Evolutionary conservation across 208 protist genomes (phyloP).

Genomic region (Tritrichomonas foetus): DNA sequence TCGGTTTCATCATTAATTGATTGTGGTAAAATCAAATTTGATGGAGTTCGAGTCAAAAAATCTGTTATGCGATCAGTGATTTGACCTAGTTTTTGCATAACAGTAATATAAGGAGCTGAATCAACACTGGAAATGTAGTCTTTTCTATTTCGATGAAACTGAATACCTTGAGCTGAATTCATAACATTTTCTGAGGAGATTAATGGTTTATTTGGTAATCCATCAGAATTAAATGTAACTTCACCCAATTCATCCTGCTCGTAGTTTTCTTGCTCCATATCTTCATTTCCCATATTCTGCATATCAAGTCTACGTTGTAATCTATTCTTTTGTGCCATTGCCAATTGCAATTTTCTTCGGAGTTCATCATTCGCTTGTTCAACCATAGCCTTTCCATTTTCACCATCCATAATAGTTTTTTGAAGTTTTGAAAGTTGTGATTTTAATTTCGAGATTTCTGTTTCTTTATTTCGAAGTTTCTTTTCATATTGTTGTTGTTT

Average conservation of each 20-base stretch:
- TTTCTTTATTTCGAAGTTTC: neutral
- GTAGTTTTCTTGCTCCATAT: neutral
- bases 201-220: no score
- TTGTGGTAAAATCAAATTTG: neutral
- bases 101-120: neutral
- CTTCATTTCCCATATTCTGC: neutral
- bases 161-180: no score
- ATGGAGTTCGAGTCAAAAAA: neutral
- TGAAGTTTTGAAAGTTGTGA: neutral
- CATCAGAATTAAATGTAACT: no score
- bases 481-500: neutral
- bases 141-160: no score
- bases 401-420: neutral
- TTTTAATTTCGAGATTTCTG: slow-evolving; percentile 5
- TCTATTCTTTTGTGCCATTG: neutral
- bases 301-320: neutral
- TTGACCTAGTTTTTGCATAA: neutral
- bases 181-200: no score
- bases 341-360: neutral
- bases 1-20: neutral
- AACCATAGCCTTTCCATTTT: neutral
- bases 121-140: neutral
- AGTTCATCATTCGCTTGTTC: slow-evolving; percentile 30
- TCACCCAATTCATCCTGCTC: neutral
- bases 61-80: neutral